phyloP scores from a whole-genome alignment of 2,329 filamentous ascomycete genomes.

The Talaromyces pinophilus region DNA sequence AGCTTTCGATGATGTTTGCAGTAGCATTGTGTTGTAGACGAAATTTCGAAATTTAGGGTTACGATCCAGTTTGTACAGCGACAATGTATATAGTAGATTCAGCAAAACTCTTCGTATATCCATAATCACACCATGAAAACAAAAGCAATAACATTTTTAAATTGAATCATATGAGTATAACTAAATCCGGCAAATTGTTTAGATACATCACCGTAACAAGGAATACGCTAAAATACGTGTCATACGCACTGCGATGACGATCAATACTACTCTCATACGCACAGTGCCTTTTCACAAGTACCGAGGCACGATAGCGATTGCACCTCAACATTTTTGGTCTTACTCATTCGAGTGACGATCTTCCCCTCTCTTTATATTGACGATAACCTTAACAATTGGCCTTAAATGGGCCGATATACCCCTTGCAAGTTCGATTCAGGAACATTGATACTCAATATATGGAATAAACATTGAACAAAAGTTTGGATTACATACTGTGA shows the following conservation, averaged over 20 bases:
- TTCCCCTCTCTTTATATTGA: slow-evolving; percentile 1
- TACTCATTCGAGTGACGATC: not conserved
- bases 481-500: not conserved
- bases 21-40: not conserved
- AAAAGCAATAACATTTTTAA: not conserved
- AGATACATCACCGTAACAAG: not conserved
- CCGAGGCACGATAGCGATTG: slow-evolving; percentile 6
- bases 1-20: not conserved
- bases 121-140: not conserved
- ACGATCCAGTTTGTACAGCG: not conserved
- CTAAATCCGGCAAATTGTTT: not conserved
- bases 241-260: not conserved
- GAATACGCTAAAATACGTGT: not conserved
- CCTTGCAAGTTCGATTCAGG: not conserved
- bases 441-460: not conserved
- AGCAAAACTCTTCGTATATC: not conserved
- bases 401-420: not conserved
- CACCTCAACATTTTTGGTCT: slow-evolving; percentile 8
- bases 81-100: not conserved
- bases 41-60: not conserved
- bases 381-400: not conserved
- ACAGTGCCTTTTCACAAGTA: slow-evolving; percentile 9
- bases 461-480: not conserved
- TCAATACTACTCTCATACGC: not conserved
- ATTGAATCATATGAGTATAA: not conserved